Base-by-base conservation (phyloP, 192 early-diverging fungal genomes). In the Allomyces javanicus region DNA sequence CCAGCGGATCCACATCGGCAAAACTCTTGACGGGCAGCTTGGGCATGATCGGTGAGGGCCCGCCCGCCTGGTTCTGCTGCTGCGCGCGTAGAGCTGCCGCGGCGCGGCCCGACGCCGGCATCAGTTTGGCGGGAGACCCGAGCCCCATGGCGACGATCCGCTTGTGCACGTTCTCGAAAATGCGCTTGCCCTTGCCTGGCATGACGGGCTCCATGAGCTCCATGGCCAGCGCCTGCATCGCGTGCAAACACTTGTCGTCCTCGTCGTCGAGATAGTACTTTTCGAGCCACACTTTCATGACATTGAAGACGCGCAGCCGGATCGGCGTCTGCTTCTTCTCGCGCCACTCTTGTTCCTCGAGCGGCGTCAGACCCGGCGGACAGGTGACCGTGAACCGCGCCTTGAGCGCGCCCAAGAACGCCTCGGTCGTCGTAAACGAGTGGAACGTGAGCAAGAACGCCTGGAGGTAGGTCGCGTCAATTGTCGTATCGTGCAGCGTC, bases 271-370 rank as follows among this genome's bases (percentile, higher is more conserved):
- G 75, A 69, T 87, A 90, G 72, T 96, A 89, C 67, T 79, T 83
- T 76, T 99, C 96, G 10, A 97, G 74, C 96, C 96, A 99, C n/a
- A 77, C 85, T 75, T 95, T 99, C 70, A 97, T 79, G 44, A 95
- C 79, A 70, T 93, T 95, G 78, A 86, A 94, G 1, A 96, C 94
- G 23, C 92, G 89, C 64, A 95, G 81, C n/a, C 94, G 87, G 63
- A 99, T 78, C 17, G 92, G 85, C 62, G 84, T 92, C 69, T 85
- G 81, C 72, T 96, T 97, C 69, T 83, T 84, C 66, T 91, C 88
- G 17, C 67, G 77, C 94, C 94, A 99, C 21, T 81, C 71, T n/a
- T 78, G 74, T 40, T 85, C 64, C 73, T 99, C 88, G 44, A 80
- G 71, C 0, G 68, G 69, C 10, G 69, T 76, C 61, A 99, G 69